Conservation (phyloP, 2,329 filamentous ascomycete genomes). For the Fusarium sp. region DNA sequence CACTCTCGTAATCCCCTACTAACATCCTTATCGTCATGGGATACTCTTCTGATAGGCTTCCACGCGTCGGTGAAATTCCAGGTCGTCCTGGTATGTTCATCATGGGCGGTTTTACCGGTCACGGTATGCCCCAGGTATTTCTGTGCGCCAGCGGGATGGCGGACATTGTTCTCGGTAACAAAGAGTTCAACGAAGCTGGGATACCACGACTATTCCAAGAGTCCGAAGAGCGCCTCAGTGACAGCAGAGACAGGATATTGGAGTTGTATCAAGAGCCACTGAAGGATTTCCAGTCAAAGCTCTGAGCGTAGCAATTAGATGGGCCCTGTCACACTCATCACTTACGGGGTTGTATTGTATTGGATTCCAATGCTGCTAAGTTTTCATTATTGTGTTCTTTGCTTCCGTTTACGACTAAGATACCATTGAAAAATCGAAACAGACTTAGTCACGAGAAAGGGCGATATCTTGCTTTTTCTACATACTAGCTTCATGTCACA, state of each 20-base stretch:
- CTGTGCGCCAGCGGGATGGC: conserved; percentile 42
- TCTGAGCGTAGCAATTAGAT: not conserved
- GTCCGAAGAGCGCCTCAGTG: not conserved
- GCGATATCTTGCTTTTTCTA: not conserved
- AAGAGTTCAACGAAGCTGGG: not conserved
- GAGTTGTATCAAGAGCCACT: not conserved
- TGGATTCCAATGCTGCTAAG: too few relatives aligned
- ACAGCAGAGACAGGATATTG: not conserved
- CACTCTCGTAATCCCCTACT: not conserved
- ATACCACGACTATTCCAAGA: not conserved
- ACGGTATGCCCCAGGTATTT: conserved; percentile 63
- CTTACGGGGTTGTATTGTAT: too few relatives aligned
- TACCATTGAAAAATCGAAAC: too few relatives aligned
- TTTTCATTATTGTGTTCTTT: too few relatives aligned
- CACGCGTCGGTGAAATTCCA: conserved; percentile 59
- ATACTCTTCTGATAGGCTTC: conserved; percentile 55
- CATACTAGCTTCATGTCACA: not conserved
- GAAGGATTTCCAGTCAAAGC: not conserved
- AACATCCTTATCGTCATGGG: conserved; percentile 52
- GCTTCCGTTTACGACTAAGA: too few relatives aligned
- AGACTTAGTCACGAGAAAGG: not conserved
- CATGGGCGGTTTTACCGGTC: conserved; percentile 63
- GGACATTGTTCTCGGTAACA: not conserved
- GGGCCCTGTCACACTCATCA: not conserved
- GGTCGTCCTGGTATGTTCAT: conserved; percentile 53